Percentiles rank a stretch among this genome's conserved stretches.
phyloP scores from a whole-genome alignment of 2,329 filamentous ascomycete species.

The Fusarium haematococcum region DNA sequence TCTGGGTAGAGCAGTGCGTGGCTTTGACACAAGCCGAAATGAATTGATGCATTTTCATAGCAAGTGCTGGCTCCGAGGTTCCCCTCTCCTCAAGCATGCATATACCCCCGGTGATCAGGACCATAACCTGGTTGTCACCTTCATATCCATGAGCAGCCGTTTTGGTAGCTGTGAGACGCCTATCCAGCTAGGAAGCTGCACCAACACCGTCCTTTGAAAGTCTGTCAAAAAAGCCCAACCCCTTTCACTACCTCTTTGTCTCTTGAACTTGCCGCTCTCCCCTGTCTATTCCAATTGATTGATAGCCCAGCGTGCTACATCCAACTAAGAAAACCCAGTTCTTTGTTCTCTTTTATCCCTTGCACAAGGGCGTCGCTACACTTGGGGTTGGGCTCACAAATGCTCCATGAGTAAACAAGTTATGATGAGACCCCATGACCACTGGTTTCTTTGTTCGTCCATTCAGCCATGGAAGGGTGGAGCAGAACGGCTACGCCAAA shows the following conservation, averaged over 20 bases:
- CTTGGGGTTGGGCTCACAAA: neutral
- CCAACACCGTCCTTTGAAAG: neutral
- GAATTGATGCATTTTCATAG: neutral
- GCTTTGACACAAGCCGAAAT: neutral
- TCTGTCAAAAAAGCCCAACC: neutral
- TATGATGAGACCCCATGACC: neutral
- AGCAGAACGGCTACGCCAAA: neutral
- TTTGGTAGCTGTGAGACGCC: neutral
- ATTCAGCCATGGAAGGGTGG: neutral
- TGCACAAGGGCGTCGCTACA: neutral
- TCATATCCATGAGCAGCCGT: neutral
- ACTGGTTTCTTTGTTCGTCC: conserved; percentile 13
- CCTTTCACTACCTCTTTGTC: neutral
- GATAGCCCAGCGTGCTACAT: neutral
- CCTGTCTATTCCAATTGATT: neutral
- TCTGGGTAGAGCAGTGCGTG: neutral
- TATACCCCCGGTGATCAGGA: neutral
- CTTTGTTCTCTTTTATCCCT: conserved; percentile 16
- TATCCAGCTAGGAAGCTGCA: neutral
- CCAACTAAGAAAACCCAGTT: neutral
- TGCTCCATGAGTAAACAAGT: neutral
- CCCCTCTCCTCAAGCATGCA: neutral
- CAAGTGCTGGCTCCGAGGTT: neutral
- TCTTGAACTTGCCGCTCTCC: neutral
- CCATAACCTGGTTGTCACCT: neutral